Evolutionary conservation across 768 basidiomycete genomes (phyloP).

Genomic region (Termitomyces sp.): DNA sequence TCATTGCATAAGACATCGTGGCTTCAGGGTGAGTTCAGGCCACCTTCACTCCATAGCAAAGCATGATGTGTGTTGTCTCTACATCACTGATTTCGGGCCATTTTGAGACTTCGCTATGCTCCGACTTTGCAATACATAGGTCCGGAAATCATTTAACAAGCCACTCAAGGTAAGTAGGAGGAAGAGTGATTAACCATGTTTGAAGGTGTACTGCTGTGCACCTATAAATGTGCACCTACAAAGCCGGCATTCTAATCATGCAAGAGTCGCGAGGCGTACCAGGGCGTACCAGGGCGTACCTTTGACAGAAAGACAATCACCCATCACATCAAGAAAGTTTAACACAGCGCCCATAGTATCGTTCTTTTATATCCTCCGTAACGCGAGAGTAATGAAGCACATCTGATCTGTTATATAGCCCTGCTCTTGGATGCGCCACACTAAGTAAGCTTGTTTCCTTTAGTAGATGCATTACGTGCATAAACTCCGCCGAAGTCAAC

Average conservation of each 20-base stretch:
- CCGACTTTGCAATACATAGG: not conserved
- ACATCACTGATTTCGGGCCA: not conserved
- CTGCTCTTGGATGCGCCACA: constrained; percentile 14
- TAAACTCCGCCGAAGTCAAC: constrained; percentile 15
- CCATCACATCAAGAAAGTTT: not conserved
- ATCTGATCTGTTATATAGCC: not conserved
- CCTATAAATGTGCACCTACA: not conserved
- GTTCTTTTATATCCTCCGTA: not conserved
- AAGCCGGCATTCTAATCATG: not conserved
- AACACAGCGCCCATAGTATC: not conserved
- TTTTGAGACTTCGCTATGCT: not conserved
- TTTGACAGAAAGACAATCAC: not conserved
- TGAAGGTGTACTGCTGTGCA: not conserved
- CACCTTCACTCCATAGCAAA: not conserved
- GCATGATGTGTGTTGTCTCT: not conserved
- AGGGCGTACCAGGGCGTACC: too few relatives aligned
- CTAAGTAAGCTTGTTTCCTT: constrained; percentile 12
- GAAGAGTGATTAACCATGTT: not conserved
- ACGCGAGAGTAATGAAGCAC: not conserved
- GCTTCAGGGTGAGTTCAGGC: not conserved
- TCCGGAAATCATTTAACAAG: not conserved
- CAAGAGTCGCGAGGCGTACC: not conserved
- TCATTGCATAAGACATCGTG: not conserved
- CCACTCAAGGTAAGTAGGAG: not conserved
- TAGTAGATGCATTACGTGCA: constrained; percentile 14